Base-by-base conservation (phyloP, 1,284 basidiomycete genomes). In the Tilletiopsis washingtonensis region DNA sequence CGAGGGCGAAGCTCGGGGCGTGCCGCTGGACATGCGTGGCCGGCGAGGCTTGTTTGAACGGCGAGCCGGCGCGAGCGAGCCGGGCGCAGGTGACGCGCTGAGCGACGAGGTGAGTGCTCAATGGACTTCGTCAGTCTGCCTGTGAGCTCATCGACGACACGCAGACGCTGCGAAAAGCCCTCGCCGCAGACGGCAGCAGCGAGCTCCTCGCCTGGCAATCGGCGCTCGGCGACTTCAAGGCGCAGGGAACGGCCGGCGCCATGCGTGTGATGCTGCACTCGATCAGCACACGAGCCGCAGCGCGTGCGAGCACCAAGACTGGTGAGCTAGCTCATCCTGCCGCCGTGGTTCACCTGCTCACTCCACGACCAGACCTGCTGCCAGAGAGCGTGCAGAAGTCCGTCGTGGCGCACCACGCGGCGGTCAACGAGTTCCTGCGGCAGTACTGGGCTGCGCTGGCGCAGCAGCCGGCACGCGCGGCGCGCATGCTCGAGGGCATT, bases 401-500 rank as follows among this genome's bases (percentile, higher is more conserved):
- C 70, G 85, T 96, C 80, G 82, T 82, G 7, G 86, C 86, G 0
- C 86, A 87, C 62, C 90, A 96, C 67, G 90, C 88, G 0, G 85
- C 91, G 1, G 85, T 91, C 2, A 91, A 88, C 61, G 93, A 99
- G 74, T 96, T 97, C 72, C 78, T 99, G 9, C 82, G 93, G 9
- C 93, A 97, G 70, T 97, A 91, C 70, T 98, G 91, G 91, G 80
- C 84, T 9, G 81, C 89, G 0, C 81, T 88, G 44, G 85, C 91
- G 50, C 91, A 91, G 1, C 81, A 85, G 1, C 66, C 68, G 15
- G 39, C 47, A 24, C 17, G 41, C 20, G 32, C 37, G 25, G 46
- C 20, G n/a, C 27, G 15, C 15, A 39, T 49, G 37, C 24, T 17
- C n/a, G 14, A 51, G 42, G 27, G 34, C 19, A 47, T n/a, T 19